Conservation (phyloP, 345 rosid species). For the Eutrema yunnanense region DNA sequence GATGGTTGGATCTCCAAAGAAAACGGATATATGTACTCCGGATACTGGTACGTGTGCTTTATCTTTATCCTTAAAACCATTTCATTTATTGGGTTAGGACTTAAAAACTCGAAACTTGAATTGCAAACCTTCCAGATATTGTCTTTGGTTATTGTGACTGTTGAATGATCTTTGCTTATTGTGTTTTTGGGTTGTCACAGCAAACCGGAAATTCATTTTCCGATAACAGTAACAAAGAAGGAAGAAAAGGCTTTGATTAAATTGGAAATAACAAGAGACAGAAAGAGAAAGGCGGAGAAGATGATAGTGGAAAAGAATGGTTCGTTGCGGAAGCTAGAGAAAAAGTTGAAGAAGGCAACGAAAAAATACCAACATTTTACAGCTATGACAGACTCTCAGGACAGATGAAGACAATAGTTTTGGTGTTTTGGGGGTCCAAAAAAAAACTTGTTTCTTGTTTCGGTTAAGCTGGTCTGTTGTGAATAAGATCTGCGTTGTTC, state of each 20-base stretch:
- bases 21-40: slow-evolving; percentile 40
- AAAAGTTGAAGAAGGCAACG: slow-evolving; percentile 6
- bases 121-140: neutral
- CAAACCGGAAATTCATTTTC: slow-evolving; percentile 19
- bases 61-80: neutral
- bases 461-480: no score
- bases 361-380: neutral
- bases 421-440: neutral
- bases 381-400: neutral
- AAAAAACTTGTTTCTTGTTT: no score
- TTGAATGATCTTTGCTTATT: neutral
- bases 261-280: neutral
- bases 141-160: neutral
- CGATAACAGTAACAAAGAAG: slow-evolving; percentile 7
- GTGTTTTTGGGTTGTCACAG: slow-evolving; percentile 1
- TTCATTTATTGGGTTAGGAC: neutral
- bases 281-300: slow-evolving; percentile 6
- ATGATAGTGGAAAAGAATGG: neutral
- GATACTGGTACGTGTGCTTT: slow-evolving; percentile 15
- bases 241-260: slow-evolving; percentile 1
- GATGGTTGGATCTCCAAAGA: slow-evolving; percentile 53
- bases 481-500: neutral
- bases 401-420: neutral
- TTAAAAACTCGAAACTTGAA: neutral
- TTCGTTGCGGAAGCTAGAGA: neutral